Conservation (phyloP, 306 rosid genomes). For the Castanopsis chinensis region DNA sequence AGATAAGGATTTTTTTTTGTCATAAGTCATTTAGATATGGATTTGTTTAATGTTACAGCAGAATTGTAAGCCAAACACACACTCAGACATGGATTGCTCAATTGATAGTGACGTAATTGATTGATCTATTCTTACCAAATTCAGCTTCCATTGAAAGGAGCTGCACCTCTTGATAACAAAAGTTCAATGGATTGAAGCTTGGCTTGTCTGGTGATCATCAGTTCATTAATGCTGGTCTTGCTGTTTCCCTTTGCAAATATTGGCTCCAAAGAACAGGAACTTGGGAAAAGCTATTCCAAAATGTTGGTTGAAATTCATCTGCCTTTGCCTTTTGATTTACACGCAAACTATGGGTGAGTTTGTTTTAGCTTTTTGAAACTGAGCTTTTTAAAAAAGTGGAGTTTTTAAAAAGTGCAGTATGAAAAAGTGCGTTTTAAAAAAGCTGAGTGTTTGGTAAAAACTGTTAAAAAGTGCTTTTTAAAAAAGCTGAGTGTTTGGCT, state of each 20-base stretch:
- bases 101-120: not conserved
- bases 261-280: conserved; percentile 86
- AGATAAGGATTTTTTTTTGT: not conserved
- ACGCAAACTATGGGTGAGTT: too few species aligned
- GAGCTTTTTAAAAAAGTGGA: too few species aligned
- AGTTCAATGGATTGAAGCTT: conserved; percentile 55
- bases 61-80: not conserved
- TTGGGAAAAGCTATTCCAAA: conserved; percentile 48
- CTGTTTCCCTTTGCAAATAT: conserved; percentile 69
- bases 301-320: conserved; percentile 38
- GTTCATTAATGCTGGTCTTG: conserved; percentile 68
- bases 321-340: conserved; percentile 8
- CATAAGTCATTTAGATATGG: not conserved
- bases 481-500: too few species aligned
- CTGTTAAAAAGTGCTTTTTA: too few species aligned
- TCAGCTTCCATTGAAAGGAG: conserved; percentile 59
- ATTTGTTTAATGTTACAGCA: not conserved
- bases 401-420: too few species aligned
- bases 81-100: not conserved
- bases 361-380: too few species aligned
- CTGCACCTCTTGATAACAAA: conserved; percentile 46
- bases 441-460: too few species aligned
- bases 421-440: too few species aligned
- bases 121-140: conserved; percentile 30
- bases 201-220: conserved; percentile 76